These are phyloP conservation scores for Ceratocystis lukuohia DNA, from an alignment of 2,329 filamentous ascomycete species.

Conservation along the genomic window DNA sequence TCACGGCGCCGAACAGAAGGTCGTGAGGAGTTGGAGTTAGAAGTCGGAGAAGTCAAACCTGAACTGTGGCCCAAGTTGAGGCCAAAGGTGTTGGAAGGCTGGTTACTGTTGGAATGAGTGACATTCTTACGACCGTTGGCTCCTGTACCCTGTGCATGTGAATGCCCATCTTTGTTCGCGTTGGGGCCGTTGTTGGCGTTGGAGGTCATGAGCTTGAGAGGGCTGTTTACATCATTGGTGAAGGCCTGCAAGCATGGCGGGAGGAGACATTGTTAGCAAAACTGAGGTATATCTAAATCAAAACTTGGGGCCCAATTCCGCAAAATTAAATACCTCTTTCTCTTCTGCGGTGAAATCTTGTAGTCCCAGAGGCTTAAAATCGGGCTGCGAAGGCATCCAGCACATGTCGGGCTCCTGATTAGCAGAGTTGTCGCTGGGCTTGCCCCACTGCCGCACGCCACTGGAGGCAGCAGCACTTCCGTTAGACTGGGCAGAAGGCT, in stretches of 20 bases:
- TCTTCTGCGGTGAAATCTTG: conserved; percentile 53
- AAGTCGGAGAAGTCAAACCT: background rate
- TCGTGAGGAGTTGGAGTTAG: conserved; percentile 59
- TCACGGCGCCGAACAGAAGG: conserved; percentile 71
- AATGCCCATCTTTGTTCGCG: conserved; percentile 14
- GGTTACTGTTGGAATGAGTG: conserved; percentile 49
- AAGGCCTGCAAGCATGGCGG: conserved; percentile 47
- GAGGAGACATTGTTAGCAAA: background rate
- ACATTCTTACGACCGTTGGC: conserved; percentile 67
- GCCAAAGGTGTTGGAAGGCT: conserved; percentile 22
- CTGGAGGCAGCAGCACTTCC: background rate
- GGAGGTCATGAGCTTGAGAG: conserved; percentile 72
- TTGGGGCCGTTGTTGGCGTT: conserved; percentile 41
- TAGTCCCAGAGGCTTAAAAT: conserved; percentile 56
- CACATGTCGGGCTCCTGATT: conserved; percentile 79
- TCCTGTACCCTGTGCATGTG: conserved; percentile 33
- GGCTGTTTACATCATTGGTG: conserved; percentile 68
- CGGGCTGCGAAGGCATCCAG: conserved; percentile 61
- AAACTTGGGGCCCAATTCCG: background rate
- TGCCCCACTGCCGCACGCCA: conserved; percentile 56
- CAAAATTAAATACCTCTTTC: conserved; percentile 35
- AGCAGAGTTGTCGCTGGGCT: conserved; percentile 57
- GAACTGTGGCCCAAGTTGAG: conserved; percentile 42
- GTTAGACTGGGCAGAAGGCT: background rate
- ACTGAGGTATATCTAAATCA: background rate